Base-by-base conservation (phyloP, 805 yeast species). In the Lipomyces lipofer region DNA sequence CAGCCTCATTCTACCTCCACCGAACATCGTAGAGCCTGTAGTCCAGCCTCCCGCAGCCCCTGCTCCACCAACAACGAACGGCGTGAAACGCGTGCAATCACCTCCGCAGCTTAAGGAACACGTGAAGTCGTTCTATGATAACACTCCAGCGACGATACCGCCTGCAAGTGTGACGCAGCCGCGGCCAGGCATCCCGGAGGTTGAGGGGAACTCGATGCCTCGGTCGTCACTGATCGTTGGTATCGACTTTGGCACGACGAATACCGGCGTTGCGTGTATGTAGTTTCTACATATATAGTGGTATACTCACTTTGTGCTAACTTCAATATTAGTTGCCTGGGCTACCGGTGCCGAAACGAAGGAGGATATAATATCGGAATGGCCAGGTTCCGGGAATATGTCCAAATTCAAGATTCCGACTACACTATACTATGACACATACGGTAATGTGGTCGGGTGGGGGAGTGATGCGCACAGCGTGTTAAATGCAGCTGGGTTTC, bases 201-300 rank as follows among this genome's bases (percentile, higher is more conserved):
- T 17, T 17, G 24, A 21, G 10, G 40, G 22, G 4, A 36, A 36
- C 12, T 19, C 24, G 8, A 13, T 36, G 17, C 24, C 12, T 13
- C 17, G 21, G 40, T 24, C 40, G 8, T 17, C 24, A 7, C 48
- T 57, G 12, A 54, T 57, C 22, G 56, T 57, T 17, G 61, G 61
- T 10, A 57, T 57, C n/a, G 61, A 57, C 35, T 57, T 57, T 46
- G 61, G 60, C 13, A 57, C 61, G 3, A 54, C 61, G 12, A 43
- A 47, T 19, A 46, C 48, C 12, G 61, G 61, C 6, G 54, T 51
- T 10, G 49, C 61, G 12, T 57, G 60, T 52, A 51, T 8, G 55
- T 42, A 42, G 13, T 22, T 1, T 19, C 15, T 10, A 2, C 28
- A 8, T 29, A 43, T 28, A 7, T 5, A 9, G 8, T 29, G 21